Base-by-base conservation (phyloP, 2,329 filamentous ascomycete species). In the Aspergillus calidoustus region DNA sequence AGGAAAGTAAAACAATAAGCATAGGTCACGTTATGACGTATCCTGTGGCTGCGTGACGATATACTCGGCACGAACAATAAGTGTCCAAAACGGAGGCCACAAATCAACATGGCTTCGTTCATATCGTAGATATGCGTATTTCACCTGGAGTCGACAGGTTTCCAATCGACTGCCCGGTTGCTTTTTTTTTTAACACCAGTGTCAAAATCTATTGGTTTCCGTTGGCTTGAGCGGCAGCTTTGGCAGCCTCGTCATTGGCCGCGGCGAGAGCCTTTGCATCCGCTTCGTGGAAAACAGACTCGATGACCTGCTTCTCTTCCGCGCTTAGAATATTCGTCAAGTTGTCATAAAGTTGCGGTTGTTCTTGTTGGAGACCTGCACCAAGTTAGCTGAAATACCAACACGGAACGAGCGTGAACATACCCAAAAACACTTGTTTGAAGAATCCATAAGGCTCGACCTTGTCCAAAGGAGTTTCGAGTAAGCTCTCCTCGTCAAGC, bases 381-480 rank as follows among this genome's bases (percentile, higher is more conserved):
- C 9, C 25, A 28, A 49, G 57, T 74, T 66, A 69, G 71, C 77
- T 62, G 79, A 75, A 8, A 62, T 52, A 57, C 25, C n/a, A 23
- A 23, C 4, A 46, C 6, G 25, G 7, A 25, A 25, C 28, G 8
- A 19, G 57, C 48, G 5, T 25, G 8, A 25, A 87, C 91, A 78
- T 87, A 97, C 93, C 90, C 73, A 94, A 79, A 68, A 98, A 82
- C 19, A 91, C 89, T 64, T 86, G 84, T 75, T 92, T 90, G 85
- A 99, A 97, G 64, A 97, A 83, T 74, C 89, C 86, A 73, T 99
- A 99, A 2, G 94, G 93, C 79, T 99, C 95, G 64, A 99, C 85
- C 80, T 95, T 95, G 78, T 99, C 95, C 25, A 99, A 84, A 17
- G 94, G 93, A 13, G 94, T 96, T 78, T 99, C 95, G 2, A 99